Evolutionary conservation across 257 asterid species (phyloP).

Genomic region (Leonotis leonurus): DNA sequence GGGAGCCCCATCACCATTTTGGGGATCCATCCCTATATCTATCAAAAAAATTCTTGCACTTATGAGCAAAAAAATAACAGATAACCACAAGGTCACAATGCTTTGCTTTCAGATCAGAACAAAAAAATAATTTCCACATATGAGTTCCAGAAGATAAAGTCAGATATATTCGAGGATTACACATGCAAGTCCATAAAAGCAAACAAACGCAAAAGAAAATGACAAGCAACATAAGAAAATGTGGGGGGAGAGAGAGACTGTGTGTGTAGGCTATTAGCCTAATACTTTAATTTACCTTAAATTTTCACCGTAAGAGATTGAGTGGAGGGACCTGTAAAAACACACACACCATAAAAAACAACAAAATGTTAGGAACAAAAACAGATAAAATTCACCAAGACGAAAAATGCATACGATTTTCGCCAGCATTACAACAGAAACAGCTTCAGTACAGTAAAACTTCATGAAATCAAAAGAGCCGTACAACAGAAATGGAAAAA

Average conservation of each 20-base stretch:
- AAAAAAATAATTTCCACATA: neutral
- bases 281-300: conserved; percentile 13
- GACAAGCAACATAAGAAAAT: neutral
- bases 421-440: neutral
- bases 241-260: neutral
- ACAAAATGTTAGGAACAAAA: neutral
- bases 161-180: neutral
- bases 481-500: neutral
- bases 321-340: neutral
- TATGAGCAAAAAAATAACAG: neutral
- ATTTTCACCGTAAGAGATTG: neutral
- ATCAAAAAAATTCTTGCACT: neutral
- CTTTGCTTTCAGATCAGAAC: neutral
- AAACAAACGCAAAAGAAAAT: neutral
- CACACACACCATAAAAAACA: neutral
- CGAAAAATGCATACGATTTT: neutral
- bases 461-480: neutral
- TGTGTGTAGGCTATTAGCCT: neutral
- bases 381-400: neutral
- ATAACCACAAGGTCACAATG: neutral
- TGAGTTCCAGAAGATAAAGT: neutral
- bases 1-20: conserved; percentile 34
- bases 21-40: conserved; percentile 31
- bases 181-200: conserved; percentile 22
- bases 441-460: neutral